Conservation (phyloP, 169 alveolate species). For the Cryptosporidium tyzzeri region DNA sequence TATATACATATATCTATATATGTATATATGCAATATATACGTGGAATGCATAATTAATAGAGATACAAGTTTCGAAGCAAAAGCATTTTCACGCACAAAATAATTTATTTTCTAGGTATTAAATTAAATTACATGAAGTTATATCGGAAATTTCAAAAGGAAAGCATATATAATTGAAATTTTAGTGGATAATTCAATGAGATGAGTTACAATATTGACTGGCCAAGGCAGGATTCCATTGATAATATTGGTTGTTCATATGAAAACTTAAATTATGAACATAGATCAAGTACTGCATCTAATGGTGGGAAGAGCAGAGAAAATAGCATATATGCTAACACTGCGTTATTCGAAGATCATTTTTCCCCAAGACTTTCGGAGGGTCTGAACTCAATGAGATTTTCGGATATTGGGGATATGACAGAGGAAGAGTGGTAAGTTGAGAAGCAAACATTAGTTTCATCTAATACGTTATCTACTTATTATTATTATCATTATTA, state of each 20-base stretch:
- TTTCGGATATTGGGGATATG: slow-evolving; percentile 63
- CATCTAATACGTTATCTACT: no score
- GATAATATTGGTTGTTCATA: slow-evolving; percentile 32
- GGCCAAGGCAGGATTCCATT: slow-evolving; percentile 37
- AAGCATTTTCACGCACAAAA: no score
- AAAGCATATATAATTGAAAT: no score
- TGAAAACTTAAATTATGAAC: slow-evolving; percentile 30
- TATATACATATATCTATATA: slow-evolving; percentile 7
- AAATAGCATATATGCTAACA: neutral
- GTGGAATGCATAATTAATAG: neutral
- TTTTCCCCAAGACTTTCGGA: slow-evolving; percentile 65
- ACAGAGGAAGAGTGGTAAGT: slow-evolving; percentile 74
- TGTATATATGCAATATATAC: neutral
- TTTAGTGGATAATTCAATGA: neutral
- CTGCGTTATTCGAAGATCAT: slow-evolving; percentile 20
- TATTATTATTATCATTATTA: no score
- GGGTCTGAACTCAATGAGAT: slow-evolving; percentile 62
- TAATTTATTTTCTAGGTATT: neutral
- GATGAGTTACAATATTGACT: slow-evolving; percentile 13
- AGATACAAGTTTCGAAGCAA: neutral
- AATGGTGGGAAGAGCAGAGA: slow-evolving; percentile 8
- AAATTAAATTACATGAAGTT: neutral
- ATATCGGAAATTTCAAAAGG: neutral
- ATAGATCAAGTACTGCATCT: neutral
- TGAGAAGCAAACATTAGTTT: neutral